These are phyloP conservation scores for Phialocephala sp. DNA, from an alignment of 2,329 filamentous ascomycete species.

Conservation along the genomic window DNA sequence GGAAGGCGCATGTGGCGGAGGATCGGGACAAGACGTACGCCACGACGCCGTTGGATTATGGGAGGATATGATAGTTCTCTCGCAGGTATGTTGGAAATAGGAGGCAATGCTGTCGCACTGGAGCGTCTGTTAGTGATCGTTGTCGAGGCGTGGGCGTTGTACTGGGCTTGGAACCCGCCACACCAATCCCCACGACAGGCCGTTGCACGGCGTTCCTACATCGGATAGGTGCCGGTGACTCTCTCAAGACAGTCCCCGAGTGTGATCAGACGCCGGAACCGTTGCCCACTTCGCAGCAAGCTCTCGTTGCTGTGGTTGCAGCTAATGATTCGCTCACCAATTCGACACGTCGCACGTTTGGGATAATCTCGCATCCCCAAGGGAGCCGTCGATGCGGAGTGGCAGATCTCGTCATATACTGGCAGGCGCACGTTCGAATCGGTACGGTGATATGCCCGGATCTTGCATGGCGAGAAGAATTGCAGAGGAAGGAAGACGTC, in stretches of 20 bases:
- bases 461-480: background rate
- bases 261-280: background rate
- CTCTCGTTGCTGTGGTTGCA: background rate
- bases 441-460: no score
- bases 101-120: no score
- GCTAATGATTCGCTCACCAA: background rate
- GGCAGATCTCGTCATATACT: background rate
- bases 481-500: background rate
- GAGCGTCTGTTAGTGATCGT: no score
- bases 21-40: no score
- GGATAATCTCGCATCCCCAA: background rate
- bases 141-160: no score
- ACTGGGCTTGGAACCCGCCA: no score
- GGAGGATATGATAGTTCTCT: no score
- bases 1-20: background rate
- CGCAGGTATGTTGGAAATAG: no score
- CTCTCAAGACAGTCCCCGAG: background rate
- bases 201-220: no score
- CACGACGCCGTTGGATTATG: background rate
- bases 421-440: background rate
- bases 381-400: background rate
- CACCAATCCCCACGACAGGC: no score
- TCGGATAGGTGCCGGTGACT: background rate
- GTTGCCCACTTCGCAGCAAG: background rate
- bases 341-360: background rate